These are phyloP conservation scores for Leccinum huronense DNA, from an alignment of 1,284 basidiomycete genomes.

Conservation along the genomic window DNA sequence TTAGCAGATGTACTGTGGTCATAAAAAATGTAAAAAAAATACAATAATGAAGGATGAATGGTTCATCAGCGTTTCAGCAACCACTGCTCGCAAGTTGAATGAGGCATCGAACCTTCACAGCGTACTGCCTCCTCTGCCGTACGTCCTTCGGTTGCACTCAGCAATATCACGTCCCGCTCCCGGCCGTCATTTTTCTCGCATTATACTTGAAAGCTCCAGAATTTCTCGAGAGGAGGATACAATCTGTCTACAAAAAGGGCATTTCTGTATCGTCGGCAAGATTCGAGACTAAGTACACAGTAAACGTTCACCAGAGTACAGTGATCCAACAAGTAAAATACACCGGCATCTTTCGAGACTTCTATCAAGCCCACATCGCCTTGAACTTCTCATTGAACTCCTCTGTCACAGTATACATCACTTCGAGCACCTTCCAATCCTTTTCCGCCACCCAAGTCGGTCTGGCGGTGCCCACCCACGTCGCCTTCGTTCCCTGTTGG, in stretches of 20 bases:
- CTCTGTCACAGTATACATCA: conserved; percentile 43
- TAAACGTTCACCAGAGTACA: not conserved
- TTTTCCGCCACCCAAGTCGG: conserved; percentile 42
- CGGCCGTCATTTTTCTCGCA: too few species aligned
- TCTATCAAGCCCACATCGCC: conserved; percentile 48
- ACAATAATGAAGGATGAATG: not conserved
- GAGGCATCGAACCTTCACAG: too few species aligned
- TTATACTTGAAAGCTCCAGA: too few species aligned
- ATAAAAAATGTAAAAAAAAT: not conserved
- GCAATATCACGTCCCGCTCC: too few species aligned
- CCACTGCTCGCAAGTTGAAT: too few species aligned
- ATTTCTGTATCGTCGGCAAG: too few species aligned
- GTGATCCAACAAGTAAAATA: not conserved
- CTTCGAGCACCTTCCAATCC: conserved; percentile 59
- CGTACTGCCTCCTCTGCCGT: too few species aligned
- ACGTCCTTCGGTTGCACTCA: too few species aligned
- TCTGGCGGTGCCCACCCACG: conserved; percentile 26
- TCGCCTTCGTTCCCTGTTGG: not conserved
- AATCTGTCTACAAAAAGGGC: too few species aligned
- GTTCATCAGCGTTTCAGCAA: too few species aligned
- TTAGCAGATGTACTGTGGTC: not conserved
- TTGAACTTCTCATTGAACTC: conserved; percentile 57
- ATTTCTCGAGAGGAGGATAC: too few species aligned
- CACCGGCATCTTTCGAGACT: not conserved
- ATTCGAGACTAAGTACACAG: too few species aligned